A percentile compares a stretch with the other conserved stretches of the same genome.
phyloP scores from a whole-genome alignment of 1,139 yeast species.

The Diutina rugosa region DNA sequence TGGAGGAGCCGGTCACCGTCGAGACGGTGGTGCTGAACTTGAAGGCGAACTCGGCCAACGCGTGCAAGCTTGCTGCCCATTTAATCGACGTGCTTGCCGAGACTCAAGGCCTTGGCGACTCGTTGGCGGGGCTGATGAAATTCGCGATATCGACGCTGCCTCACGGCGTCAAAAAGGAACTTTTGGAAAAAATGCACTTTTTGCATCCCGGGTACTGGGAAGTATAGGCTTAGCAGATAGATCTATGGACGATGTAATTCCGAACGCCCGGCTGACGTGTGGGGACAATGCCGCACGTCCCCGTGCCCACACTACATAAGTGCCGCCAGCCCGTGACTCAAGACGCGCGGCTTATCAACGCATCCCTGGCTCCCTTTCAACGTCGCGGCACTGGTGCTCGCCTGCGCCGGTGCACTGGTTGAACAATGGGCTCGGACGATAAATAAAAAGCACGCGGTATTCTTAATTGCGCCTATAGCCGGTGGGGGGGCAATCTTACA shows the following conservation, averaged over 20 bases:
- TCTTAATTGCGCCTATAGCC: not conserved
- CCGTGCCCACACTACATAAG: too few relatives aligned
- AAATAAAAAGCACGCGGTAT: not conserved
- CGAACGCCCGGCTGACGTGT: too few relatives aligned
- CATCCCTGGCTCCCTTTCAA: not conserved
- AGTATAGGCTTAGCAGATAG: not conserved
- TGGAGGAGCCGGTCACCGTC: constrained; percentile 92
- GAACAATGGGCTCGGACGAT: not conserved
- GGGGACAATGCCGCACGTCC: too few relatives aligned
- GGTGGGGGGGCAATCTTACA: not conserved
- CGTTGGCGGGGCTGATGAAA: constrained; percentile 66
- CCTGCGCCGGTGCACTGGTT: not conserved
- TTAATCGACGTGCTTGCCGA: constrained; percentile 56
- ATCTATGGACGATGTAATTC: not conserved
- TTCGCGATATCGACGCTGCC: constrained; percentile 70
- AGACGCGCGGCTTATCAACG: not conserved
- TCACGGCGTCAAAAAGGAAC: constrained; percentile 59
- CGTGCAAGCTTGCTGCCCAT: constrained; percentile 61
- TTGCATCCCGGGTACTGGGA: constrained; percentile 94
- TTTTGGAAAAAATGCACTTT: constrained; percentile 69
- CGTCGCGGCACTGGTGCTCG: not conserved
- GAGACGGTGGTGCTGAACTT: constrained; percentile 90
- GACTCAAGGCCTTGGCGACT: constrained; percentile 42
- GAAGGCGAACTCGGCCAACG: constrained; percentile 78
- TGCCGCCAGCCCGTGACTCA: not conserved